Evolutionary conservation across 2,329 filamentous ascomycete genomes (phyloP).

Genomic region (Aquanectria penicillioides): DNA sequence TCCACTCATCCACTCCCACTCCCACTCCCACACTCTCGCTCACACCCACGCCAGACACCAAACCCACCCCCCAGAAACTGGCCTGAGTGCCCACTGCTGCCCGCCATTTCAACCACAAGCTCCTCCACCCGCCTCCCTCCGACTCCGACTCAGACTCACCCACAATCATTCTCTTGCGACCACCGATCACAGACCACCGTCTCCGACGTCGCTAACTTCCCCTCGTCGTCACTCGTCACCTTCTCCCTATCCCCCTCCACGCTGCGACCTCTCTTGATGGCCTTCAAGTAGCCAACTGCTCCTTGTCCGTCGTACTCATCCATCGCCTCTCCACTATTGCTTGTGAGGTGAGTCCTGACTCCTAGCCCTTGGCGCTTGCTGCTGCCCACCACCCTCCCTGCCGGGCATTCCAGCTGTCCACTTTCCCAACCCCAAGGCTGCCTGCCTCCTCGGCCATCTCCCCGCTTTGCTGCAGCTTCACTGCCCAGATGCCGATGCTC

Average conservation of each 20-base stretch:
- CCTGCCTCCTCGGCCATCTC: slow-evolving; percentile 24
- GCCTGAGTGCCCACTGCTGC: slow-evolving; percentile 29
- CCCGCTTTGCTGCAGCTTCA: slow-evolving; percentile 25
- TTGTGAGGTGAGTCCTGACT: slow-evolving; percentile 38
- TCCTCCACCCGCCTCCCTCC: slow-evolving; percentile 36
- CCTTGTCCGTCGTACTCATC: slow-evolving; percentile 5
- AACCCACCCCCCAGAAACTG: slow-evolving; percentile 32
- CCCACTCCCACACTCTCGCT: slow-evolving; percentile 15
- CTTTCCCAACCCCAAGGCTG: slow-evolving; percentile 26
- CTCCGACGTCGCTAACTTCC: slow-evolving; percentile 29
- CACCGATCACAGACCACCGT: slow-evolving; percentile 19
- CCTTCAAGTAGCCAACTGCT: slow-evolving; percentile 29
- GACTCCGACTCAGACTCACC: slow-evolving; percentile 37
- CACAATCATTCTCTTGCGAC: slow-evolving; percentile 37
- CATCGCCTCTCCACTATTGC: slow-evolving; percentile 26
- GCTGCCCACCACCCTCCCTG: slow-evolving; percentile 33
- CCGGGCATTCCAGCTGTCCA: slow-evolving; percentile 38
- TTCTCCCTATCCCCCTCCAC: slow-evolving; percentile 15
- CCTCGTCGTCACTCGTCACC: too few species aligned
- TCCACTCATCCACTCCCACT: background rate
- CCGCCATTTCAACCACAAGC: slow-evolving; percentile 43
- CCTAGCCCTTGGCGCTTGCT: slow-evolving; percentile 24
- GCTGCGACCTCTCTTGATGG: slow-evolving; percentile 33
- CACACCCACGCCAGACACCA: slow-evolving; percentile 18
- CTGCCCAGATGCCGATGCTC: slow-evolving; percentile 2